Base-by-base conservation (phyloP, 257 asterid species). In the Coffea canephora region DNA sequence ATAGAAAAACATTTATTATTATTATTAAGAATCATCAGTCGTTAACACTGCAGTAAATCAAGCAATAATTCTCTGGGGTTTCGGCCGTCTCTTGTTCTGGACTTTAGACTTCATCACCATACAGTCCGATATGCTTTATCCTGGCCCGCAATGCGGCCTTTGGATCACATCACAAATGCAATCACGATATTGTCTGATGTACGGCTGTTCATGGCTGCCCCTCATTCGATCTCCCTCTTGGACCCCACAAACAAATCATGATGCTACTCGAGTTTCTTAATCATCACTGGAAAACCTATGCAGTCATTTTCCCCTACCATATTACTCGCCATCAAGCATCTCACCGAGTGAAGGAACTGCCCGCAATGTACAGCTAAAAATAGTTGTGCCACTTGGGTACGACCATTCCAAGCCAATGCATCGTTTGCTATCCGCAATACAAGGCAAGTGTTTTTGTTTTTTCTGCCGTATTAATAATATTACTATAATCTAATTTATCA, bases 11-110 rank as follows among this genome's bases (percentile, higher is more conserved):
- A 57, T n/a, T n/a, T n/a, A n/a, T n/a, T n/a, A n/a, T n/a, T 34
- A 73, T 70, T 77, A 31, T 31, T 31, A 31, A 76, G 69, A 73
- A 76, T 74, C 71, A 67, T 34, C 21, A 48, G 61, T 80, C 79
- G 67, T 36, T 54, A 59, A 75, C 64, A 71, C 74, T 77, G 73
- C 84, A 86, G 89, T 79, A 83, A 88, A 88, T 89, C 90, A 91
- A 77, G 86, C 92, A 87, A 85, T 87, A 70, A 84, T 85, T 83
- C 69, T 79, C 77, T 84, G 79, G 10, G 43, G 54, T 76, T 84
- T 73, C 83, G 49, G 85, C 78, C 43, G 4, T 39, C 43, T 39
- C 43, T 39, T 39, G 43, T 39, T 39, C 4, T 39, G 43, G 43
- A 39, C 43, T 39, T 39, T 39, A 39, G 43, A 39, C 31, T 31